Evolutionary conservation across 2,329 filamentous ascomycete genomes (phyloP).

Genomic region (Penicillium oxalicum): DNA sequence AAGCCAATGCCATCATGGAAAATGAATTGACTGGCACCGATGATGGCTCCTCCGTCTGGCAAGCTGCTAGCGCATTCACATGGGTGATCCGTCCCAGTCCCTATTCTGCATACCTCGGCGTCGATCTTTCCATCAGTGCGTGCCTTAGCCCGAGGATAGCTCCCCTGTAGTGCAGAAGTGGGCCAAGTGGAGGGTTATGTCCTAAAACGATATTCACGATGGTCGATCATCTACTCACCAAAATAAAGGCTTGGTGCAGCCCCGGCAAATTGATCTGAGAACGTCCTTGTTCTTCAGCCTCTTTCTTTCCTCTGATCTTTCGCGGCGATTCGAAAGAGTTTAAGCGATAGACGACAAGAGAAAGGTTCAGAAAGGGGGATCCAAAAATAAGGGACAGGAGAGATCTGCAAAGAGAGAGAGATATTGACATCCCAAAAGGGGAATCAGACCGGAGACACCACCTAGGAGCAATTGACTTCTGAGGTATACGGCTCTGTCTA

Average conservation of each 20-base stretch:
- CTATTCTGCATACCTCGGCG: conserved; percentile 6
- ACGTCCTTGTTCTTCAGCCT: conserved; percentile 4
- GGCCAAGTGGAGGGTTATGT: conserved; percentile 11
- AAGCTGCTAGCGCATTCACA: conserved; percentile 1
- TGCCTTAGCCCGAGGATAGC: conserved; percentile 7
- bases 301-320: conserved; percentile 6
- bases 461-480: too few relatives aligned
- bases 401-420: conserved; percentile 2
- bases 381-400: conserved; percentile 6
- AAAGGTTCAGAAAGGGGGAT: too few relatives aligned
- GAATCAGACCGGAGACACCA: too few relatives aligned
- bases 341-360: neutral
- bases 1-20: neutral
- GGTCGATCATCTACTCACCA: conserved; percentile 12
- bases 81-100: conserved; percentile 3
- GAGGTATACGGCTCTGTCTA: conserved; percentile 1
- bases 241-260: conserved; percentile 17
- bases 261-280: neutral
- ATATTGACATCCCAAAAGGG: neutral
- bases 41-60: neutral
- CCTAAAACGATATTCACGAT: conserved; percentile 13
- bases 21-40: neutral
- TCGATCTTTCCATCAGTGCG: conserved; percentile 3
- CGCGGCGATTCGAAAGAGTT: conserved; percentile 6
- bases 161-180: conserved; percentile 7